Base-by-base conservation (phyloP, 176 grass and related monocot genomes). In the Paspalum notatum region DNA sequence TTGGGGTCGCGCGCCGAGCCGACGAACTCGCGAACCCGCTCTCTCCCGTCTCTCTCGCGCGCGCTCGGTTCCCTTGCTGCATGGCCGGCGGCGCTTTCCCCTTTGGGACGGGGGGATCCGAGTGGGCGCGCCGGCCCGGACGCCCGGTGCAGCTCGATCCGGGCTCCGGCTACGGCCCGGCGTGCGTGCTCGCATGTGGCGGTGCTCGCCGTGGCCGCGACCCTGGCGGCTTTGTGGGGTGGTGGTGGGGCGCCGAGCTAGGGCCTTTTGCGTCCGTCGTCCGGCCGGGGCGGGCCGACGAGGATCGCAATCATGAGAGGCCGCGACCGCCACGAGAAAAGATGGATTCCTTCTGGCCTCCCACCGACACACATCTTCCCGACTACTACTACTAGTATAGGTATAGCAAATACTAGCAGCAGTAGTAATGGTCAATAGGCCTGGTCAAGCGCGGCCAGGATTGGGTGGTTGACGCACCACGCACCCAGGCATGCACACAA, bases 281-380 rank as follows among this genome's bases (percentile, higher is more conserved):
- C n/a, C n/a, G n/a, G n/a, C 11, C 41, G 42, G 45, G 5, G 26
- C 15, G 25, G 13, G 59, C 25, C 66, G 62, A 11, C 40, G 75
- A 66, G 75, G 42, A 63, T 54, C 7, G 40, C 72, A 55, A 89
- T 82, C 66, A 90, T 82, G 72, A 65, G 41, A 46, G 22, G 62
- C 12, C 20, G 62, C 54, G 62, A 85, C 46, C 49, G 5, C 10
- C 16, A 27, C 2, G 7, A 46, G 8, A 18, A 82, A 78, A 52
- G 51, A 39, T 24, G 41, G 66, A 67, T 65, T 44, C 56, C n/a
- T n/a, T 54, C 56, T 37, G 56, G 25, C 45, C 76, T 40, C 48
- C 78, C 73, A 51, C 82, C 65, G 87, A 89, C 83, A 82, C 83
- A 82, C 17, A 85, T 72, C 72, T 82, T 81, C 27, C 77, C 87